Conservation (phyloP, 805 yeast species). For the Zygosaccharomyces gambellarensis region DNA sequence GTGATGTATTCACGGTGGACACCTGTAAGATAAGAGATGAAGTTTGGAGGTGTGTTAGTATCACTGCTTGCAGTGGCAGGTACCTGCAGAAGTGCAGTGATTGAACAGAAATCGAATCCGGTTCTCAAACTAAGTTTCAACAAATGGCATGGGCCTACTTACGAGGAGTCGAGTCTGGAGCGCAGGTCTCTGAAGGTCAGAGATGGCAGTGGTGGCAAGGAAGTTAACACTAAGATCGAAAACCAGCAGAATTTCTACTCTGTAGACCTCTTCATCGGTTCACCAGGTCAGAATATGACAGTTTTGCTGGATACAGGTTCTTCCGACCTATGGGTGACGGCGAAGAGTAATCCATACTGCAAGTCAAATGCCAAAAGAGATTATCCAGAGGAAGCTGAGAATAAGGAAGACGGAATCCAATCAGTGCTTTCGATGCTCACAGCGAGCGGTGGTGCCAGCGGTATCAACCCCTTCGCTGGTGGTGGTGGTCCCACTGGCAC, state of each 20-base stretch:
- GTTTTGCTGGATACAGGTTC: constrained; percentile 66
- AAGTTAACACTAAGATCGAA: constrained; percentile 15
- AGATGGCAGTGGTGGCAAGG: not conserved
- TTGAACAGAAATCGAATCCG: not conserved
- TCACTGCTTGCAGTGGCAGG: not conserved
- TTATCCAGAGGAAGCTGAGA: constrained; percentile 19
- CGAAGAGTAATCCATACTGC: constrained; percentile 46
- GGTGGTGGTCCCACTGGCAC: constrained; percentile 1
- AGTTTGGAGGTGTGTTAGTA: not conserved
- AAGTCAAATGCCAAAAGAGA: constrained; percentile 29
- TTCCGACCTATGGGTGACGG: constrained; percentile 54
- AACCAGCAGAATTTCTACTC: constrained; percentile 43
- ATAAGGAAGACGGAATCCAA: constrained; percentile 34
- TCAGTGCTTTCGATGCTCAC: not conserved
- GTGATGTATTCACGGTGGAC: not conserved
- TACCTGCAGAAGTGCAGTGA: not conserved
- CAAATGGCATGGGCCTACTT: constrained; percentile 22
- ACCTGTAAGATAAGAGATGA: not conserved
- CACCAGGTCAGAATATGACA: constrained; percentile 44
- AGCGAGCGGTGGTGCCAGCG: not conserved
- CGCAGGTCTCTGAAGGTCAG: constrained; percentile 10
- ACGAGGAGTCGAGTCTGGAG: constrained; percentile 13
- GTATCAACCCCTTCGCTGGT: not conserved
- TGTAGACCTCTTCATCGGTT: constrained; percentile 45
- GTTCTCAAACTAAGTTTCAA: constrained; percentile 20